phyloP scores from a whole-genome alignment of 306 rosid genomes.

The Carpinus viminea region DNA sequence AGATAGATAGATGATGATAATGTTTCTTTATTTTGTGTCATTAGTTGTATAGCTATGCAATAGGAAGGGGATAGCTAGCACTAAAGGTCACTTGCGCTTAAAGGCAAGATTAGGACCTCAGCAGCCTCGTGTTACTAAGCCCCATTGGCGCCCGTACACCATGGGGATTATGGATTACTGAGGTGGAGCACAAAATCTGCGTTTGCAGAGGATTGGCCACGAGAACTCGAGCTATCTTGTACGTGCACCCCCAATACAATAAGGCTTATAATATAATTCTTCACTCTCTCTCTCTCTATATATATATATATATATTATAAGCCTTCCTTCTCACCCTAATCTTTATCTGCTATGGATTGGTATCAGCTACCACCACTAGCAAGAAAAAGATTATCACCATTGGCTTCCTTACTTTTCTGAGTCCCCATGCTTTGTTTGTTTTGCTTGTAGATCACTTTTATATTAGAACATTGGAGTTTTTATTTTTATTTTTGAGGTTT shows the following conservation, averaged over 20 bases:
- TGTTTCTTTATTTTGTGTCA: conserved; percentile 25
- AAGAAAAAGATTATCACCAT: neutral
- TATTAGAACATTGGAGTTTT: too few relatives aligned
- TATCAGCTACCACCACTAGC: neutral
- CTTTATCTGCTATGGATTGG: conserved; percentile 7
- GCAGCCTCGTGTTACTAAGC: neutral
- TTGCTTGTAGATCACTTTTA: too few relatives aligned
- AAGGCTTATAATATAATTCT: too few relatives aligned
- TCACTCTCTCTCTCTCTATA: conserved; percentile 23
- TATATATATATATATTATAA: neutral
- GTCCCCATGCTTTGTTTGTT: neutral
- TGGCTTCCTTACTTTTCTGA: neutral
- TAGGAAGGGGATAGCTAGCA: conserved; percentile 17
- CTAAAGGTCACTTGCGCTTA: neutral
- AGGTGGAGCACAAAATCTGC: conserved; percentile 62
- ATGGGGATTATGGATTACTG: conserved; percentile 46
- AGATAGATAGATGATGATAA: conserved; percentile 10
- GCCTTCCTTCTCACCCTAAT: conserved; percentile 7
- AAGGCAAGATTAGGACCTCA: neutral
- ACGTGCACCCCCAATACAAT: conserved; percentile 37
- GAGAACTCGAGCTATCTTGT: conserved; percentile 29
- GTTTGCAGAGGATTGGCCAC: conserved; percentile 33
- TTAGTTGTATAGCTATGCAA: conserved; percentile 38
- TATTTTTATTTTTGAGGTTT: too few relatives aligned
- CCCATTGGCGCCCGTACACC: conserved; percentile 1